These are phyloP conservation scores for Malassezia psittaci DNA, from an alignment of 1,284 basidiomycete species.

Conservation along the genomic window DNA sequence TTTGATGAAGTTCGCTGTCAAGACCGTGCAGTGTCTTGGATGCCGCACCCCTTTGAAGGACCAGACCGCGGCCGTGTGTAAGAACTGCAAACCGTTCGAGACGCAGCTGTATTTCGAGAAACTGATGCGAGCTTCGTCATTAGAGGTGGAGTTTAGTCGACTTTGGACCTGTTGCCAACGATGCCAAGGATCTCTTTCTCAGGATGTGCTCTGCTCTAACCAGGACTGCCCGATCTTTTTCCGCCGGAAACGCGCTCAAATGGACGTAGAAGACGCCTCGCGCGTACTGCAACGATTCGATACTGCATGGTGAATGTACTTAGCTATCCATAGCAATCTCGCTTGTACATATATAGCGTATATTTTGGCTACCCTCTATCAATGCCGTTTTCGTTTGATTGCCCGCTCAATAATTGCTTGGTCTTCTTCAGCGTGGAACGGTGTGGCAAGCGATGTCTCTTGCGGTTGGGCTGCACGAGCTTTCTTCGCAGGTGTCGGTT, in stretches of 20 bases:
- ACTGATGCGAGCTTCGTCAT: constrained; percentile 27
- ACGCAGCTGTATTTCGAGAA: constrained; percentile 44
- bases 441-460: background rate
- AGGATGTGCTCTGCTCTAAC: constrained; percentile 92
- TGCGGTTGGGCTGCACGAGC: background rate
- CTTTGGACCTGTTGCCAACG: constrained; percentile 47
- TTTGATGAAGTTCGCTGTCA: constrained; percentile 48
- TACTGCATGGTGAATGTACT: constrained; percentile 18
- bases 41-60: constrained; percentile 44
- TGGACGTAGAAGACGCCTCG: constrained; percentile 36
- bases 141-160: constrained; percentile 43
- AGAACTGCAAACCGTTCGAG: constrained; percentile 36
- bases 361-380: too few species aligned
- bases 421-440: constrained; percentile 11
- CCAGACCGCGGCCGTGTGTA: constrained; percentile 39
- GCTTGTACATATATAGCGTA: background rate
- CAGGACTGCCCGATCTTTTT: constrained; percentile 98
- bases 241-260: constrained; percentile 56
- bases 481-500: background rate
- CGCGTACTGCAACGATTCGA: constrained; percentile 35
- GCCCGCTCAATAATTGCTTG: constrained; percentile 13
- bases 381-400: background rate
- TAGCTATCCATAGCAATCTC: background rate
- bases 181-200: constrained; percentile 42
- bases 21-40: constrained; percentile 41